Evolutionary conservation across 2,329 filamentous ascomycete species (phyloP), one percentile per base, ranked within the genome.

Genomic region (Ilyonectria robusta): DNA sequence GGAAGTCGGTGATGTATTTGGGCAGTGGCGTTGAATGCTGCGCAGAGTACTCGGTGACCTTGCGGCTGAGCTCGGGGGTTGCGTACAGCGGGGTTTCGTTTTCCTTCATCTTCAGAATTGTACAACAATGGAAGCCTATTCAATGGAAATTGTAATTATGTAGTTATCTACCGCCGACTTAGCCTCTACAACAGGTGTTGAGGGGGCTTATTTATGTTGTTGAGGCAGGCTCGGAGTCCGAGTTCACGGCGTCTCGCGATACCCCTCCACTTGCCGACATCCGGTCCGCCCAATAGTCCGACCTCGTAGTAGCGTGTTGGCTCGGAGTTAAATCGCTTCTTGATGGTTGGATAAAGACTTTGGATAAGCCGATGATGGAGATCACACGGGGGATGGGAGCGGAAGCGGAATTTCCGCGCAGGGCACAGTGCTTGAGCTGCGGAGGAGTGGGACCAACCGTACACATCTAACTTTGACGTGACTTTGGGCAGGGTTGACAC

Each of bases 21-120:
- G 85, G 84, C 44, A 87, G 74, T 13, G 77, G 67, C 21, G 80
- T 79, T 17, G 84, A 86, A 73, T 84, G 81, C 33, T 75, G 66
- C 40, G 79, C 77, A 19, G 84, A 78, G 72, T 87, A 86, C 13
- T 79, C 76, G 15, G 80, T 79, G 66, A 86, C 84, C 19, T 77
- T 79, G 56, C 75, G 70, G 58, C 80, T 80, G 57, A 85, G 79
- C 60, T 80, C 72, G 29, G 80, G 77, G 59, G 82, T 85, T 35
- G 81, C 78, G 72, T 84, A 86, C 40, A 86, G 79, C 29, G 76
- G 71, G 26, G 79, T 78, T n/a, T 71, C 72, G 72, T 78, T 79
- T 23, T 77, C 72, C 71, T 83, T 83, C 83, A 84, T 84, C 8
- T 46, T 78, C 6, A 33, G 46, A 33, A 31, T 19, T 33, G 17